Conservation (phyloP, 2,329 filamentous ascomycete species). For the Chalara sp. region DNA sequence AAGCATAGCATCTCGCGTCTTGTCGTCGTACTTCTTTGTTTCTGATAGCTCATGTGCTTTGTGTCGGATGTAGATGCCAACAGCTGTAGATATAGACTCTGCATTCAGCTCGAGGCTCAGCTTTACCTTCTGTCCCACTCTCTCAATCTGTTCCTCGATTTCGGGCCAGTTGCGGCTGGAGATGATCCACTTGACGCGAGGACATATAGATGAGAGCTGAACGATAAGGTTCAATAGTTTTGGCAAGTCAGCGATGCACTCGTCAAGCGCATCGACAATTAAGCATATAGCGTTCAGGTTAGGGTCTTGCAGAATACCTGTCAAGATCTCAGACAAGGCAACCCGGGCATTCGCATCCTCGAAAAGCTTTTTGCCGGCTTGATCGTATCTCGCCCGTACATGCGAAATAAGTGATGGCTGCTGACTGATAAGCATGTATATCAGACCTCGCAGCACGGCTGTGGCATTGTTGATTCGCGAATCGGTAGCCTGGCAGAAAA, state of each 20-base stretch:
- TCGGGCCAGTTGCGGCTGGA: constrained; percentile 11
- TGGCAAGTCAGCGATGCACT: constrained; percentile 9
- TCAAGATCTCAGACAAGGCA: constrained; percentile 7
- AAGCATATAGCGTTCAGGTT: constrained; percentile 9
- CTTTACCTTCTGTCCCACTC: neutral
- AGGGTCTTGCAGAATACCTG: constrained; percentile 8
- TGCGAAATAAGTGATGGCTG: constrained; percentile 2
- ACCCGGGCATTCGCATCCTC: constrained; percentile 5
- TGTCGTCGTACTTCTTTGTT: constrained; percentile 23
- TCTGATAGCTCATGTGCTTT: constrained; percentile 5
- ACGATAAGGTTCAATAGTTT: constrained; percentile 8
- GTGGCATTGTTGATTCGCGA: constrained; percentile 32
- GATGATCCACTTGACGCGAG: constrained; percentile 12
- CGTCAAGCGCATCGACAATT: constrained; percentile 19
- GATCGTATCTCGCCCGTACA: constrained; percentile 7
- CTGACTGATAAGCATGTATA: constrained; percentile 28
- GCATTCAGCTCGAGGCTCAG: constrained; percentile 29
- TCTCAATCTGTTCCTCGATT: constrained; percentile 5
- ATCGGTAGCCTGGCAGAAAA: no score
- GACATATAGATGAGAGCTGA: constrained; percentile 1
- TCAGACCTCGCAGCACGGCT: constrained; percentile 35
- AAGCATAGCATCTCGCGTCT: constrained; percentile 12
- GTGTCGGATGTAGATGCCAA: constrained; percentile 19
- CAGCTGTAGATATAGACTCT: constrained; percentile 27
- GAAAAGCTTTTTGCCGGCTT: constrained; percentile 4